phyloP scores from a whole-genome alignment of 148 eudicot species.

The Gaultheria prostrata region DNA sequence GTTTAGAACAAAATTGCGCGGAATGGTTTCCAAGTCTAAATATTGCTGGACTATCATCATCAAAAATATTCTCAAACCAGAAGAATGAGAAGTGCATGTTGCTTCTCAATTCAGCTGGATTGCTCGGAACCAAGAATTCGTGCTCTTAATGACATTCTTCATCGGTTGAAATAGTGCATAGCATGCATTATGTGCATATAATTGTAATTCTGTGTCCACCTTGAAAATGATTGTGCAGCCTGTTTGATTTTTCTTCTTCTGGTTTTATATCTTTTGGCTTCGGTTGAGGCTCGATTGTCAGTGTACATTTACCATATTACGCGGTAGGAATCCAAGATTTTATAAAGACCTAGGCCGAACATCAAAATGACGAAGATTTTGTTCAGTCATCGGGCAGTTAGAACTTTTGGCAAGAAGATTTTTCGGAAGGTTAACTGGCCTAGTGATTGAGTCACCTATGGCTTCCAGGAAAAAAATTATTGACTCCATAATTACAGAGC shows the following conservation, averaged over 20 bases:
- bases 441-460: not conserved
- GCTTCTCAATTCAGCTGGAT: not conserved
- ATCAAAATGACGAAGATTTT: no score
- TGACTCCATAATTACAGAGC: not conserved
- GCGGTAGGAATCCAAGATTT: not conserved
- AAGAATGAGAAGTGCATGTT: not conserved
- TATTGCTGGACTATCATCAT: not conserved
- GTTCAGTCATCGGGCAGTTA: not conserved
- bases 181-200: not conserved
- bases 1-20: not conserved
- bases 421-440: not conserved
- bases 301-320: not conserved
- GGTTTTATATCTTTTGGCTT: not conserved
- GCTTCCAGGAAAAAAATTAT: not conserved
- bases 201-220: not conserved
- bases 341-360: not conserved
- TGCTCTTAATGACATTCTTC: not conserved
- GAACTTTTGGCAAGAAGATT: not conserved
- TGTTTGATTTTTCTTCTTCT: not conserved
- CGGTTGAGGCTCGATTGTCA: not conserved
- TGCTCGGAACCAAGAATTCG: not conserved
- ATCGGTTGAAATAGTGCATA: not conserved
- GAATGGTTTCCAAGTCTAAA: not conserved
- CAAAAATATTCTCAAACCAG: not conserved
- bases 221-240: not conserved